Percentiles rank a stretch among this genome's conserved stretches.
Conservation (phyloP, 1,139 yeast species). For the Debaryomyces sp. region DNA sequence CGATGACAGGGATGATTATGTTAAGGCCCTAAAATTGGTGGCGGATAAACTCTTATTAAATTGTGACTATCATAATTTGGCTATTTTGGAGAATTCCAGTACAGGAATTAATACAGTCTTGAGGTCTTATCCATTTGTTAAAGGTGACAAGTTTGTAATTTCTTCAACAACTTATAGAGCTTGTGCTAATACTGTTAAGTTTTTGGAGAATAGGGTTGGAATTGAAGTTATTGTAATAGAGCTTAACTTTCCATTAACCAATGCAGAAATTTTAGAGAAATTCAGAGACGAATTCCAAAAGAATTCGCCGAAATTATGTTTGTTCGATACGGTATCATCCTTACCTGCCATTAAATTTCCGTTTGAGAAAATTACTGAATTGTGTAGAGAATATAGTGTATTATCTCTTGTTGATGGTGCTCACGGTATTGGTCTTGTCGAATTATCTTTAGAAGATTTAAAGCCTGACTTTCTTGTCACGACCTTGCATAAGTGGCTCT, state of each 20-base stretch:
- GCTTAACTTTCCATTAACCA: constrained; percentile 51
- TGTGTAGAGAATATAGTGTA: constrained; percentile 51
- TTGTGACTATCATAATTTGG: constrained; percentile 47
- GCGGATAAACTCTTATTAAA: constrained; percentile 42
- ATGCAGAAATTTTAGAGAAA: constrained; percentile 45
- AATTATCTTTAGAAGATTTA: constrained; percentile 40
- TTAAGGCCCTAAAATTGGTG: constrained; percentile 28
- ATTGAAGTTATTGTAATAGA: constrained; percentile 44
- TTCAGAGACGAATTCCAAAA: constrained; percentile 35
- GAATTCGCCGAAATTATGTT: constrained; percentile 36
- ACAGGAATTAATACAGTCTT: constrained; percentile 61
- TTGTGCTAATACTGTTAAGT: constrained; percentile 55
- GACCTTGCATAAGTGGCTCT: constrained; percentile 73
- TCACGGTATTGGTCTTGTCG: constrained; percentile 61
- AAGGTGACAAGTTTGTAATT: constrained; percentile 58
- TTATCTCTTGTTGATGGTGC: constrained; percentile 72
- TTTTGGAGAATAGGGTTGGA: constrained; percentile 45
- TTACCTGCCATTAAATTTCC: constrained; percentile 68
- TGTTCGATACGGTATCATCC: constrained; percentile 65
- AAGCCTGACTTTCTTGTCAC: constrained; percentile 65
- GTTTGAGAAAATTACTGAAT: constrained; percentile 45
- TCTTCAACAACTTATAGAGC: constrained; percentile 61
- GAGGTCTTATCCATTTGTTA: constrained; percentile 52
- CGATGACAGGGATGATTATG: constrained; percentile 26
- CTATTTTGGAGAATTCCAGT: constrained; percentile 61